Base-by-base conservation (phyloP, 257 asterid genomes). In the Penstemon eatonii region DNA sequence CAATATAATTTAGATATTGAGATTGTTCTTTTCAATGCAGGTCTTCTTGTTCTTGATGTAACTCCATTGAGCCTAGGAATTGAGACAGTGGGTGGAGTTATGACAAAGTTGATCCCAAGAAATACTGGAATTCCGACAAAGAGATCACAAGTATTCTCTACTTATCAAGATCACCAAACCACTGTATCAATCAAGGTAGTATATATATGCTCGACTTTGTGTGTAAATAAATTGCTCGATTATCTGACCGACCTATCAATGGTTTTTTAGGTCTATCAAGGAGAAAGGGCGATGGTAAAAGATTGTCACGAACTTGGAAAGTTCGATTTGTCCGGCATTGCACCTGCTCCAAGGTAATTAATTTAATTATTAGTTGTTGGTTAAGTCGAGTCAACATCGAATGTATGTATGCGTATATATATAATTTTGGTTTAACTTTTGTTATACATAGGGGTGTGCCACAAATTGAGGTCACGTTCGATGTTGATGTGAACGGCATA, bases 61-160 rank as follows among this genome's bases (percentile, higher is more conserved):
- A 41, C 82, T 39, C 86, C 86, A 0, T 73, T 84, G 39, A 81
- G 81, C 13, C 77, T 81, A 49, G 89, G 89, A 41, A 84, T 81
- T 50, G 89, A 81, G 64, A 84, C 89, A 4, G 89, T 84, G 43
- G 89, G 89, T 3, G 86, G 89, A 5, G 84, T 84, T 64, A 84
- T 84, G 89, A 81, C 89, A 7, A 84, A 81, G 65, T 59, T 84
- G 78, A 84, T 84, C 19, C 84, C 89, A 4, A 78, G 89, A 63
- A 83, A 81, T 67, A 78, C 81, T 0, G 81, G 49, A 7, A 76
- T 84, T 47, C 84, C 89, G 2, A 73, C 83, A 15, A 84, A 84
- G 69, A 81, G 76, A 50, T 84, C 89, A 12, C 86, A 84, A 71
- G 79, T 81, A 9, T 84, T 81, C 76, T 70, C 81, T 5, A 81